Evolutionary conservation across 2,329 filamentous ascomycete genomes (phyloP), one percentile per base, ranked within the genome.

Genomic region (Metarhizium humberi): DNA sequence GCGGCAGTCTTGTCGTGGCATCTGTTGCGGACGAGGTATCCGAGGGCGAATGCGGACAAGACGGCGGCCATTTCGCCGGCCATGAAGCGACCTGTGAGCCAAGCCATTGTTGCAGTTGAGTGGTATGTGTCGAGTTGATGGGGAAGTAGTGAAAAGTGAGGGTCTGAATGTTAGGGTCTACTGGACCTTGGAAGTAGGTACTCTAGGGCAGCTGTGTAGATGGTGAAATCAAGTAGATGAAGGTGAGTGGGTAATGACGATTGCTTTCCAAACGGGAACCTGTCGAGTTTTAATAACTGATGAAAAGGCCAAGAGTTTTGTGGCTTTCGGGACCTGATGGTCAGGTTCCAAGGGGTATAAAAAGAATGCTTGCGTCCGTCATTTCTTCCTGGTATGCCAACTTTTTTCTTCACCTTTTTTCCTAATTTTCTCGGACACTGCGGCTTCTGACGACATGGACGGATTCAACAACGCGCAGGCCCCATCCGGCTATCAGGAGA

Each of bases 381-480:
- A 6, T 51, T 18, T 14, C 18, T 29, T 16, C 38, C 3, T 0
- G 11, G 8, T 5, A 40, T 11, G 4, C 38, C 8, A 40, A 16
- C 38, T 40, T 40, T 40, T 16, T 5, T 40, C 13, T 16, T 14
- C 13, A 40, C 13, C 38, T 40, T 3, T 13, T 40, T 16, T 40
- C 38, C 2, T 40, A 5, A 1, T 11, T 11, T 11, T 14, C 38
- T 34, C 10, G 32, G 32, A 34, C 32, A 34, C 32, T 34, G 32
- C 32, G 10, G 32, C 32, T 34, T 5, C 5, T 34, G 10, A 8
- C 32, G 32, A 34, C 32, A 59, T 59, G 58, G 58, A 59, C 52
- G 58, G 58, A 52, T 59, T 57, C 42, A 49, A 49, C 38, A 36
- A 52, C 34, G 29, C n/a, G 25, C 30, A 54, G 30, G 52, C 58